Evolutionary conservation across 2,329 filamentous ascomycete genomes (phyloP).

Genomic region (Meredithiella fracta): DNA sequence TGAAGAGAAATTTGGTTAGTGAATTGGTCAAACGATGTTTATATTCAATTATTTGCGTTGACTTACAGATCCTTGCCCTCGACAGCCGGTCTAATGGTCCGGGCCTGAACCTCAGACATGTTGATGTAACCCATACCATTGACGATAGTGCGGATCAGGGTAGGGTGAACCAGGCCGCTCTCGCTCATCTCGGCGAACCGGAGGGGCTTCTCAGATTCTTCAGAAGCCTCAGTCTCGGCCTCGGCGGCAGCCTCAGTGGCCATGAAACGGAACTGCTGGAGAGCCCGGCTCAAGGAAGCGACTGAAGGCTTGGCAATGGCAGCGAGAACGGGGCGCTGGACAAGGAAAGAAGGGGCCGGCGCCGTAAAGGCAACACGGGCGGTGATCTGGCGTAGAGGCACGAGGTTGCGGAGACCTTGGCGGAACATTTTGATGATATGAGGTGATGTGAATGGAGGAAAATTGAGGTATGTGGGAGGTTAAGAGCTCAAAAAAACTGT

Average conservation of each 20-base stretch:
- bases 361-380: conserved; percentile 6
- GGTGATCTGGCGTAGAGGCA: conserved; percentile 13
- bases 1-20: neutral
- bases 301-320: conserved; percentile 7
- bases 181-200: conserved; percentile 30
- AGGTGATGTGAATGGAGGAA: neutral
- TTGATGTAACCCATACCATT: conserved; percentile 56
- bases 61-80: conserved; percentile 69
- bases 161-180: conserved; percentile 38
- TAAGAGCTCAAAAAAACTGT: neutral
- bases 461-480: neutral
- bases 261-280: conserved; percentile 14
- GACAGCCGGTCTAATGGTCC: conserved; percentile 66
- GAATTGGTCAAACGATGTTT: neutral
- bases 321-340: conserved; percentile 7
- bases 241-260: conserved; percentile 13
- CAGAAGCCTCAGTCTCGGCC: neutral
- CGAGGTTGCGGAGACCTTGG: conserved; percentile 13
- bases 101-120: conserved; percentile 86
- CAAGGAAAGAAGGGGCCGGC: conserved; percentile 5
- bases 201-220: conserved; percentile 18
- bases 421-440: conserved; percentile 14
- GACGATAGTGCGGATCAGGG: conserved; percentile 52
- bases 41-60: neutral
- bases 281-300: conserved; percentile 10